Conservation (phyloP, 1,139 yeast species). For the Suhomyces wounanorum region DNA sequence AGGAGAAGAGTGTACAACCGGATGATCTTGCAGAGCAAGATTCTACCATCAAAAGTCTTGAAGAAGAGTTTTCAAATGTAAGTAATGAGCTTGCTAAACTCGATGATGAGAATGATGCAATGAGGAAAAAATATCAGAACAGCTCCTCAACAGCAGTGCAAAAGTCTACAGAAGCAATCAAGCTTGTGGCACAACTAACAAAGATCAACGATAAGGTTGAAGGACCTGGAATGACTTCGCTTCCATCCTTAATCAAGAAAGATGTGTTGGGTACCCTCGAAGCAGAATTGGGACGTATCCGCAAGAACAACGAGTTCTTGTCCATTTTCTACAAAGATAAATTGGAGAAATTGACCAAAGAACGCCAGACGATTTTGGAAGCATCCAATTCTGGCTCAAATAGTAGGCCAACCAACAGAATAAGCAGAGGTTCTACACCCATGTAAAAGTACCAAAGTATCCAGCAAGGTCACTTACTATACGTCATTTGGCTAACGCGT, state of each 20-base stretch:
- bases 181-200: conserved; percentile 29
- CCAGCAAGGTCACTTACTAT: no score
- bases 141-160: conserved; percentile 60
- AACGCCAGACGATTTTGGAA: conserved; percentile 39
- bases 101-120: conserved; percentile 37
- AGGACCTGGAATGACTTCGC: conserved; percentile 45
- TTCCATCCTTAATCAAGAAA: conserved; percentile 41
- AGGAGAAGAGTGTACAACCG: background rate
- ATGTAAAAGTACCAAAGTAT: background rate
- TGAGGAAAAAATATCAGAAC: conserved; percentile 53
- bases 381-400: conserved; percentile 30
- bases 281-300: conserved; percentile 27
- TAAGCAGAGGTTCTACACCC: conserved; percentile 46
- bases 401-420: conserved; percentile 38
- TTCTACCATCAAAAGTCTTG: conserved; percentile 30
- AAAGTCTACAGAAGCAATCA: conserved; percentile 36
- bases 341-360: conserved; percentile 42
- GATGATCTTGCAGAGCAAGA: conserved; percentile 27
- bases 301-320: conserved; percentile 39
- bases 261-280: conserved; percentile 38
- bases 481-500: no score
- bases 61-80: conserved; percentile 30
- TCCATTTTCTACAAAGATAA: conserved; percentile 32
- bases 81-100: conserved; percentile 29
- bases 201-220: conserved; percentile 37